Evolutionary conservation across 768 basidiomycete genomes (phyloP).

Genomic region (Boletellus emodensis): DNA sequence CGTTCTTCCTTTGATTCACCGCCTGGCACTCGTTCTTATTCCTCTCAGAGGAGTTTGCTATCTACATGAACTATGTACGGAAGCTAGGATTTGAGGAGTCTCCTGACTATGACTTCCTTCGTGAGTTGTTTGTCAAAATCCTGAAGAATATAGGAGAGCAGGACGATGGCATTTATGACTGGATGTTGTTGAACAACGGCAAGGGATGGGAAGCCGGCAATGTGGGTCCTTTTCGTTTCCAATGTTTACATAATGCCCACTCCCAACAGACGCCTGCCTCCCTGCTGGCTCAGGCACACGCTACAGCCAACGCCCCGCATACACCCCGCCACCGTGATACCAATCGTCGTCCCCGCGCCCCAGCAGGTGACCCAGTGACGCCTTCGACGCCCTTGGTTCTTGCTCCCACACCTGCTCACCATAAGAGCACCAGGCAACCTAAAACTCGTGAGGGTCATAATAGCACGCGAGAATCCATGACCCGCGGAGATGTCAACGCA

Average conservation of each 20-base stretch:
- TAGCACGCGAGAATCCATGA: slow-evolving; percentile 44
- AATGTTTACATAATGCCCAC: slow-evolving; percentile 1
- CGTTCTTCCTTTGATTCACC: slow-evolving; percentile 20
- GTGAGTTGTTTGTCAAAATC: slow-evolving; percentile 91
- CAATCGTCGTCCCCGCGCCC: slow-evolving; percentile 46
- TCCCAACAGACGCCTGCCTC: slow-evolving; percentile 39
- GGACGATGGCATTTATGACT: slow-evolving; percentile 92
- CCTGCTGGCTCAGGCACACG: slow-evolving; percentile 48
- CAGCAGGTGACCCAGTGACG: slow-evolving; percentile 51
- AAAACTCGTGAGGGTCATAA: slow-evolving; percentile 45
- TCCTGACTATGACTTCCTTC: slow-evolving; percentile 96
- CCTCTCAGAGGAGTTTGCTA: slow-evolving; percentile 80
- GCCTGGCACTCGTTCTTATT: neutral
- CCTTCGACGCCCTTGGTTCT: slow-evolving; percentile 58
- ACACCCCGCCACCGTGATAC: slow-evolving; percentile 52
- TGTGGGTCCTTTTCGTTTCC: slow-evolving; percentile 44
- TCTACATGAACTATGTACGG: slow-evolving; percentile 99
- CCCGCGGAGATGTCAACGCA: slow-evolving; percentile 48
- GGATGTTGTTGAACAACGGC: slow-evolving; percentile 92
- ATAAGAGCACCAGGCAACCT: slow-evolving; percentile 53
- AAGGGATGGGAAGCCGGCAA: slow-evolving; percentile 93
- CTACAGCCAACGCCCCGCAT: slow-evolving; percentile 53
- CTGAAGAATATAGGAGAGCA: slow-evolving; percentile 82
- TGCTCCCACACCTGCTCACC: slow-evolving; percentile 61
- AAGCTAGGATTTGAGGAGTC: slow-evolving; percentile 97